Evolutionary conservation across 2,329 filamentous ascomycete genomes (phyloP).

Genomic region (Trichoderma atroviride): DNA sequence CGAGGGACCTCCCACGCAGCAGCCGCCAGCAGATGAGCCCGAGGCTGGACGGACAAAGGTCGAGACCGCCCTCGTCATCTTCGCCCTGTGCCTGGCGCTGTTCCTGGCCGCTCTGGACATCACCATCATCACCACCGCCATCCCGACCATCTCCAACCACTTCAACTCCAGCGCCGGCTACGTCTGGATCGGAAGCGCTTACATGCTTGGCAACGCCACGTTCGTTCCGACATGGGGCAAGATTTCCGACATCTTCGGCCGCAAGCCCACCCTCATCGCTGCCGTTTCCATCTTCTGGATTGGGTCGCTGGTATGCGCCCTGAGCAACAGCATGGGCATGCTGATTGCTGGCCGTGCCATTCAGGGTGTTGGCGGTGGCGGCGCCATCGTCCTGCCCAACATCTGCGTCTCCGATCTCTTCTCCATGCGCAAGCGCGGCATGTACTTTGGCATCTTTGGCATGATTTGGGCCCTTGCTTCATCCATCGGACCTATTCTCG

Average conservation of each 20-base stretch:
- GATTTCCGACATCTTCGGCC: slow-evolving; percentile 60
- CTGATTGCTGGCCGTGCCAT: slow-evolving; percentile 59
- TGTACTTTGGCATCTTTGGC: slow-evolving; percentile 58
- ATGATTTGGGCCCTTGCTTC: slow-evolving; percentile 66
- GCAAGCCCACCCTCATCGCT: slow-evolving; percentile 56
- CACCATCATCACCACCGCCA: slow-evolving; percentile 67
- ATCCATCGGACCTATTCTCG: slow-evolving; percentile 67
- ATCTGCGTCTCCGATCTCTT: slow-evolving; percentile 61
- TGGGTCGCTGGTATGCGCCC: slow-evolving; percentile 57
- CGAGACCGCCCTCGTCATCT: slow-evolving; percentile 46
- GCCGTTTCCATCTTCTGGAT: slow-evolving; percentile 57
- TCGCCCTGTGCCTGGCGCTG: slow-evolving; percentile 48
- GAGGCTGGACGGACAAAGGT: slow-evolving; percentile 43
- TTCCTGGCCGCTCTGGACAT: slow-evolving; percentile 60
- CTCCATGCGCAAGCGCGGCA: slow-evolving; percentile 52
- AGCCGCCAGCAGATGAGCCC: slow-evolving; percentile 32
- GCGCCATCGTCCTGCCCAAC: slow-evolving; percentile 62
- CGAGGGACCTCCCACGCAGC: slow-evolving; percentile 21
- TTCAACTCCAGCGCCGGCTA: slow-evolving; percentile 71
- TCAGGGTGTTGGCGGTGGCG: slow-evolving; percentile 60
- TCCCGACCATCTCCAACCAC: slow-evolving; percentile 65
- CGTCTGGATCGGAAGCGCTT: slow-evolving; percentile 76
- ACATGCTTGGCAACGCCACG: slow-evolving; percentile 69
- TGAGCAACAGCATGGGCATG: slow-evolving; percentile 53
- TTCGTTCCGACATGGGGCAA: slow-evolving; percentile 72